Percentiles rank a stretch among this genome's conserved stretches.
Evolutionary conservation across 2,329 filamentous ascomycete genomes (phyloP).

Genomic region (Phyllosticta paracitricarpa): DNA sequence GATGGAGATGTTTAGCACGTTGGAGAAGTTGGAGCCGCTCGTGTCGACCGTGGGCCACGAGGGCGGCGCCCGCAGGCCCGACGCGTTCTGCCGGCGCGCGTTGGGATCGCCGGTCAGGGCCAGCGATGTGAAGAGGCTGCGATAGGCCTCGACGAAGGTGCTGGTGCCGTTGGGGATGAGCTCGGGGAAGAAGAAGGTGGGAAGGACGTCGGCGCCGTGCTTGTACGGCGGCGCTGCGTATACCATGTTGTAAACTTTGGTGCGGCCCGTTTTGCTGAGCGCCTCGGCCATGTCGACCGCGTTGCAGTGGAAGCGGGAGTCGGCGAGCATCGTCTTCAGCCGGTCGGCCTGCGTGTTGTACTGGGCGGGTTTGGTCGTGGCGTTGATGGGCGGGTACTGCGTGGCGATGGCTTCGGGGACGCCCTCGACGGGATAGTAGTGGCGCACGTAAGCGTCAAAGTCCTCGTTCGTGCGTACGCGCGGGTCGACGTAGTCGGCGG

Average conservation of each 20-base stretch:
- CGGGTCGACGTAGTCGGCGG: conserved; percentile 19
- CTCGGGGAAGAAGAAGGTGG: conserved; percentile 11
- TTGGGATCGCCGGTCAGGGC: neutral
- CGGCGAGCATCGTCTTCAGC: conserved; percentile 24
- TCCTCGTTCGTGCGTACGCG: conserved; percentile 18
- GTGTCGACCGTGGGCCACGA: conserved; percentile 1
- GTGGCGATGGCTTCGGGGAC: conserved; percentile 21
- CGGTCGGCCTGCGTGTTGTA: conserved; percentile 19
- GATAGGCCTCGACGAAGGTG: neutral
- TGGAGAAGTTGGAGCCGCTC: neutral
- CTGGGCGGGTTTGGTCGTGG: conserved; percentile 23
- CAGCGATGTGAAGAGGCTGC: neutral
- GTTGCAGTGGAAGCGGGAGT: conserved; percentile 22
- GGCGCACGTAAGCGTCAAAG: conserved; percentile 23
- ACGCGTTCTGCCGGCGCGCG: neutral
- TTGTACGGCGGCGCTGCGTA: conserved; percentile 32
- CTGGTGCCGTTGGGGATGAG: neutral
- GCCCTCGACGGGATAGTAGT: conserved; percentile 2
- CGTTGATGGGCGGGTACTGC: conserved; percentile 22
- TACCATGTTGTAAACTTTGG: conserved; percentile 31
- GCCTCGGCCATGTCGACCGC: conserved; percentile 28
- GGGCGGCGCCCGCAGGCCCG: neutral
- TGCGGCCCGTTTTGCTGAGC: conserved; percentile 14
- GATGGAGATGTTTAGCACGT: neutral
- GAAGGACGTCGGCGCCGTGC: conserved; percentile 33